Evolutionary conservation across 78 protist genomes (phyloP).

Genomic region (Reticulomyxa filosa): DNA sequence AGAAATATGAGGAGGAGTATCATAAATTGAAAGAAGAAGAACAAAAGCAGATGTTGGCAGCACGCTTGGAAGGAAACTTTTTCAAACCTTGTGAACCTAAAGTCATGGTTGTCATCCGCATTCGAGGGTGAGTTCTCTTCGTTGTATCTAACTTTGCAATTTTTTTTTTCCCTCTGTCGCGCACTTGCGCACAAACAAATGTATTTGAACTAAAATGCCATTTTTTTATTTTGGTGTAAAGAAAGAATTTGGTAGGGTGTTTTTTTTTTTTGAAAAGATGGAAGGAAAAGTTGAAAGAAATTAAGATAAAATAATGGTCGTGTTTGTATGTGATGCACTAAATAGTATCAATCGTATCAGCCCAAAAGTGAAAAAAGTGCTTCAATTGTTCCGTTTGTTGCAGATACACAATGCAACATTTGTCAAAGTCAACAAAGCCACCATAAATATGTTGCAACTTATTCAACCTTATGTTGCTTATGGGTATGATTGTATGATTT

Average conservation of each 20-base stretch:
- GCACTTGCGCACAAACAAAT: too few species aligned
- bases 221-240: too few species aligned
- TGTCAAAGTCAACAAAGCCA: conserved; percentile 89
- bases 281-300: too few species aligned
- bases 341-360: conserved; percentile 88
- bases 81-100: conserved; percentile 85
- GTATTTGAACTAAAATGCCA: too few species aligned
- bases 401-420: conserved; percentile 96
- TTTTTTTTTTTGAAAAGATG: too few species aligned
- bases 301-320: too few species aligned
- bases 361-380: conserved; percentile 84
- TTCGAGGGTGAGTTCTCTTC: too few species aligned
- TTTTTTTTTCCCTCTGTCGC: too few species aligned
- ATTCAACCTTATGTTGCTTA: conserved; percentile 93
- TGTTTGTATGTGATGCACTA: too few species aligned
- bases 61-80: conserved; percentile 70
- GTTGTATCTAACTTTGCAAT: too few species aligned
- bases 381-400: conserved; percentile 87
- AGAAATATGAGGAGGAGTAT: conserved; percentile 70
- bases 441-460: conserved; percentile 76
- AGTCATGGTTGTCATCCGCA: conserved; percentile 92
- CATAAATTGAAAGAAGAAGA: conserved; percentile 26
- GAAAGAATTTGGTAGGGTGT: too few species aligned
- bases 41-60: conserved; percentile 37
- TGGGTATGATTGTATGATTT: too few species aligned